Conservation (phyloP, 169 alveolate genomes). For the Plasmodium sp. region DNA sequence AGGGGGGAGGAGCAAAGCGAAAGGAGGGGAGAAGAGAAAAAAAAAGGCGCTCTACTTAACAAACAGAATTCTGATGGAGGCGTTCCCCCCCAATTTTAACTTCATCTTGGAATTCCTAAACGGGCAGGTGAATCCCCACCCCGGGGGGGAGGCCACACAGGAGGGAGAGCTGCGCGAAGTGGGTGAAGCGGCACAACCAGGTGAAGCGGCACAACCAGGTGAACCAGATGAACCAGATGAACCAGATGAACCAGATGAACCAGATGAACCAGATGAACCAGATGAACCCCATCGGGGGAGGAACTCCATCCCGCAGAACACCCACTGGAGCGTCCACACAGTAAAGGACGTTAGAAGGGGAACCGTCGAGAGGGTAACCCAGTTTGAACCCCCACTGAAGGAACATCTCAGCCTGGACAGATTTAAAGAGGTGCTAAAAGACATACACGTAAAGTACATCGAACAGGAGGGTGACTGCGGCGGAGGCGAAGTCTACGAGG, state of each 20-base stretch:
- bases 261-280: not conserved
- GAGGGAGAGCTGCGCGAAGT: not conserved
- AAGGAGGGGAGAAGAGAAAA: not conserved
- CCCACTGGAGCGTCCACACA: slow-evolving; percentile 21
- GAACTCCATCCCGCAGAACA: not conserved
- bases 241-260: not conserved
- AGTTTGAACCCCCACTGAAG: not conserved
- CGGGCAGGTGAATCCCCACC: not conserved
- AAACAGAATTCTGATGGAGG: slow-evolving; percentile 17
- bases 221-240: not conserved
- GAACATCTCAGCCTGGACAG: not conserved
- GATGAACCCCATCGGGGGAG: not conserved
- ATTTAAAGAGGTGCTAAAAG: not conserved
- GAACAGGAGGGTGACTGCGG: not conserved
- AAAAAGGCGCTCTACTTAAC: slow-evolving; percentile 20
- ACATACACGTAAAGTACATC: slow-evolving; percentile 32
- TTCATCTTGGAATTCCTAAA: slow-evolving; percentile 7
- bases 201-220: no score
- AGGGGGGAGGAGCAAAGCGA: not conserved
- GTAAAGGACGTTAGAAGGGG: slow-evolving; percentile 21
- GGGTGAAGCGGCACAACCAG: not conserved
- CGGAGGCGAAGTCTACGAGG: not conserved
- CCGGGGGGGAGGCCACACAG: not conserved
- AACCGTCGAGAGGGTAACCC: not conserved
- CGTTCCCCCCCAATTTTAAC: slow-evolving; percentile 29